Conservation (phyloP, 306 rosid genomes). For the Vigna unguiculata region DNA sequence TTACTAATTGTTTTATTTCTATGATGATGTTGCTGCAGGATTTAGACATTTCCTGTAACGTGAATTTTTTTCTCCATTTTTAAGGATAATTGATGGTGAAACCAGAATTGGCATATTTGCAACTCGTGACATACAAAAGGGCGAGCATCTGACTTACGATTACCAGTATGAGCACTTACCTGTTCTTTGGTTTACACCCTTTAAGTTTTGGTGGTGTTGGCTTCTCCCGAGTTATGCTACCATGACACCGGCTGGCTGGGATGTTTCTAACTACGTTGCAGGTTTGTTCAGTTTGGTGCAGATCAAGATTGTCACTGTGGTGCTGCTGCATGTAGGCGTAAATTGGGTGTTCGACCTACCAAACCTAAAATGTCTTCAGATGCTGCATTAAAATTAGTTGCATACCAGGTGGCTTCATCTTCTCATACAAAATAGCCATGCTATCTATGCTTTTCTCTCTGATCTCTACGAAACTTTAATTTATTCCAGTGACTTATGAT, state of each 20-base stretch:
- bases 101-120: conserved; percentile 97
- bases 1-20: conserved; percentile 43
- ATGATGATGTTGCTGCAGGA: neutral
- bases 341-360: conserved; percentile 84
- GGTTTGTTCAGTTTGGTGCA: conserved; percentile 99
- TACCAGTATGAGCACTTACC: conserved; percentile 78
- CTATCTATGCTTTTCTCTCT: conserved; percentile 44
- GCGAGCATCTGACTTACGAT: conserved; percentile 94
- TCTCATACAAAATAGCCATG: conserved; percentile 59
- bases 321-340: conserved; percentile 78
- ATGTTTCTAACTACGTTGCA: conserved; percentile 73
- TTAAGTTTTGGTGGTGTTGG: conserved; percentile 25
- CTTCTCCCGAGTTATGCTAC: conserved; percentile 3
- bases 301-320: conserved; percentile 99
- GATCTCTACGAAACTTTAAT: neutral
- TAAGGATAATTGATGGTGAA: conserved; percentile 94
- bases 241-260: conserved; percentile 42
- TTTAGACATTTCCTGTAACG: conserved; percentile 38
- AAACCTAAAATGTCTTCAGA: conserved; percentile 86
- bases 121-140: conserved; percentile 70
- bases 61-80: neutral
- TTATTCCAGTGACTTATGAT: too few species aligned
- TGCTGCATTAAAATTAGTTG: conserved; percentile 86
- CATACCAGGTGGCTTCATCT: conserved; percentile 80
- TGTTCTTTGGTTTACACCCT: conserved; percentile 38